Percentiles rank a stretch among this genome's conserved stretches.
Conservation (phyloP, 2,329 filamentous ascomycete genomes). For the Phoma herbarum region DNA sequence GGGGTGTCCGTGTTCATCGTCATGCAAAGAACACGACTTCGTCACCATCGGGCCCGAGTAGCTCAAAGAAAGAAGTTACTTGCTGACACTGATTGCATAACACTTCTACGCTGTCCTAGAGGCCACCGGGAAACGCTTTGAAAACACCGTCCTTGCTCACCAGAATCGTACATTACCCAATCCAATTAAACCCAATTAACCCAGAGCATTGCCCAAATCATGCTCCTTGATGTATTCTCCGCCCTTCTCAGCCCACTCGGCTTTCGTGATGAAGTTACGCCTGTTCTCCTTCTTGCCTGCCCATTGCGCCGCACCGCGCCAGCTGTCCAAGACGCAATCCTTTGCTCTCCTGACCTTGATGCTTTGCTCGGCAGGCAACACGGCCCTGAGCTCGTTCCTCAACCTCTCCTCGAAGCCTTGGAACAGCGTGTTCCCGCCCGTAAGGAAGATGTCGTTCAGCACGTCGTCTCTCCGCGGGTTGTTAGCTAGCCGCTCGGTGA, state of each 20-base stretch:
- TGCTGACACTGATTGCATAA: too few relatives aligned
- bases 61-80: too few relatives aligned
- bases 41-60: too few relatives aligned
- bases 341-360: slow-evolving; percentile 76
- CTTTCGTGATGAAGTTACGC: slow-evolving; percentile 73
- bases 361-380: slow-evolving; percentile 74
- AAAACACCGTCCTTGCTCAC: background rate
- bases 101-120: too few relatives aligned
- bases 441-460: slow-evolving; percentile 88
- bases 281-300: slow-evolving; percentile 68
- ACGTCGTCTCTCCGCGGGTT: slow-evolving; percentile 70
- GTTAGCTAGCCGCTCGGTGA: slow-evolving; percentile 77
- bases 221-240: slow-evolving; percentile 88
- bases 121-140: too few relatives aligned
- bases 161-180: background rate
- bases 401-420: slow-evolving; percentile 86
- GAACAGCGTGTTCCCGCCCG: slow-evolving; percentile 91
- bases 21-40: too few relatives aligned
- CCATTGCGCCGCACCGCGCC: slow-evolving; percentile 92
- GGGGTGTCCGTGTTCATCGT: too few relatives aligned
- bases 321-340: slow-evolving; percentile 85
- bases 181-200: background rate
- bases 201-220: slow-evolving; percentile 53
- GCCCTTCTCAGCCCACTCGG: slow-evolving; percentile 92
- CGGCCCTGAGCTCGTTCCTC: slow-evolving; percentile 71